Percentiles rank a stretch among this genome's conserved stretches.
Evolutionary conservation across 169 alveolate species (phyloP).

Genomic region (Eimeria zaria): DNA sequence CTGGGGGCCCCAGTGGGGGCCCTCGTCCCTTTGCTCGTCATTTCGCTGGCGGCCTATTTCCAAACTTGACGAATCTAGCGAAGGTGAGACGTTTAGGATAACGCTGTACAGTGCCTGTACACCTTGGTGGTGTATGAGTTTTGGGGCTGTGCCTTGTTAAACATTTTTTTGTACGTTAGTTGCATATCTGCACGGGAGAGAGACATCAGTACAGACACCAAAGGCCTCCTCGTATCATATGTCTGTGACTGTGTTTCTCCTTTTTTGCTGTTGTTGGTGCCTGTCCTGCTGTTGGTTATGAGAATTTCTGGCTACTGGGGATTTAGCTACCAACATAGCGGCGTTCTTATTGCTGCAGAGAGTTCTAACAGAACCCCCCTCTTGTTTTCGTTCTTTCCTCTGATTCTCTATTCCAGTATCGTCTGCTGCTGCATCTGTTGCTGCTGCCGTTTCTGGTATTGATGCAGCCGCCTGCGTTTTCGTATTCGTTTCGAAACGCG

Average conservation of each 20-base stretch:
- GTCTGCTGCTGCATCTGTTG: neutral
- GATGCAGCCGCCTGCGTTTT: conserved; percentile 38
- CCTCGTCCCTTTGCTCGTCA: conserved; percentile 23
- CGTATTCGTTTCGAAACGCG: conserved; percentile 24
- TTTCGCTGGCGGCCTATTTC: conserved; percentile 35
- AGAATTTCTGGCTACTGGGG: neutral
- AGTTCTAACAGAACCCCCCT: neutral
- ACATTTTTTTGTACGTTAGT: neutral
- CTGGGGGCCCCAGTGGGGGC: conserved; percentile 21
- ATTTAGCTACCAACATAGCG: neutral
- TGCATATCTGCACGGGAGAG: neutral
- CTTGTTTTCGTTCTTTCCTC: neutral
- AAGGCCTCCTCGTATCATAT: neutral
- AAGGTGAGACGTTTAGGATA: neutral
- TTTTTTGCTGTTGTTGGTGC: neutral
- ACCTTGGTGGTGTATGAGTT: neutral
- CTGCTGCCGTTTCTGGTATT: neutral
- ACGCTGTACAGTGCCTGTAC: neutral
- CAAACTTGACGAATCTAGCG: conserved; percentile 1
- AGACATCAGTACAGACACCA: neutral
- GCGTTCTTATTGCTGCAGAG: neutral
- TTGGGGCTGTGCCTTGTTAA: neutral
- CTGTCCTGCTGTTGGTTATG: neutral
- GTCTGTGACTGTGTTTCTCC: neutral
- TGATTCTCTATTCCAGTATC: neutral